Percentiles rank a stretch among this genome's conserved stretches.
phyloP scores from a whole-genome alignment of 148 eudicot species.

The Vaccinium myrtillus region DNA sequence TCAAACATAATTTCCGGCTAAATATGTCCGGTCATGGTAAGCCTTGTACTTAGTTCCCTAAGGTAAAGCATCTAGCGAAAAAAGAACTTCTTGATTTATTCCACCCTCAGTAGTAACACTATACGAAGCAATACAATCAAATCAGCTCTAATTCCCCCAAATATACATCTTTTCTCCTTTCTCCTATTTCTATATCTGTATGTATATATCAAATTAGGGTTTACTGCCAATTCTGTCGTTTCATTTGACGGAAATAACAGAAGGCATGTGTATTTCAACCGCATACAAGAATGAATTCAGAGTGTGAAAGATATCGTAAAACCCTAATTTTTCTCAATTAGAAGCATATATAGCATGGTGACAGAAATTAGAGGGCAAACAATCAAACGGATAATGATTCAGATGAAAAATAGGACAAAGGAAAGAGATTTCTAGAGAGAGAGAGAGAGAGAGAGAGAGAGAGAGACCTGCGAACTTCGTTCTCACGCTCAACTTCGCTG shows the following conservation, averaged over 20 bases:
- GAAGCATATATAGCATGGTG: background rate
- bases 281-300: background rate
- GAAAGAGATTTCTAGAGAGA: background rate
- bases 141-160: background rate
- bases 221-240: background rate
- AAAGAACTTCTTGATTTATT: background rate
- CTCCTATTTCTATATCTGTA: background rate
- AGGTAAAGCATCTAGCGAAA: background rate
- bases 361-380: background rate
- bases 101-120: background rate
- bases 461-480: constrained; percentile 71
- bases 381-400: background rate
- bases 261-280: background rate
- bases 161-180: background rate
- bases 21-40: background rate
- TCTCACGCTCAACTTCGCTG: constrained; percentile 86
- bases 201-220: background rate
- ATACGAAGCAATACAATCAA: background rate
- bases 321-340: background rate
- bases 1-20: background rate
- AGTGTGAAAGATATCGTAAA: background rate
- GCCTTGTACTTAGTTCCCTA: background rate
- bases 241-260: background rate
- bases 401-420: background rate
- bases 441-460: background rate